Evolutionary conservation across 2,329 filamentous ascomycete genomes (phyloP), one percentile per base, ranked within the genome.

Genomic region (Hypomyces perniciosus): DNA sequence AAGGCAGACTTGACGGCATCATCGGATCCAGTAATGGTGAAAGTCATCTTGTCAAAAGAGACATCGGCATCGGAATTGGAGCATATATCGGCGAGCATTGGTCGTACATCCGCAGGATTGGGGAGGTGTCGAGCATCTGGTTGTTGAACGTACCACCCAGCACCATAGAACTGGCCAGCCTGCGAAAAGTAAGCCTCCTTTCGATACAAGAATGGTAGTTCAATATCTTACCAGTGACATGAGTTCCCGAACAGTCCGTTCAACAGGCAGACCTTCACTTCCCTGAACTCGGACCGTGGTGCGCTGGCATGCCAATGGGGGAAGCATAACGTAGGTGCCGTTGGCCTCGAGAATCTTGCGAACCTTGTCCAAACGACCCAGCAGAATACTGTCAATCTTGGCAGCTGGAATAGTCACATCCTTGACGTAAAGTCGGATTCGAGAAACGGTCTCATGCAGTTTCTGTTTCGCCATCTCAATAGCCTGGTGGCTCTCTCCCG

Each of bases 321-420:
- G 93, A 58, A 99, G 89, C 66, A 96, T 80, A 60, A 99, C 90
- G 68, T 95, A 96, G 6, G 92, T 95, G 35, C 92, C 93, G 63
- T 97, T 97, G 50, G 86, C 86, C 66, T 99, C 93, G 70, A 96
- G 92, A 57, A 99, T 96, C 76, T 96, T 96, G 63, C 91, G 89
- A 52, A 99, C 90, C 70, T 97, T 97, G 70, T 97, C 92, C 61
- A 97, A 77, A 28, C 93, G 86, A 61, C 88, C 88, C 34, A 97
- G 82, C 52, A 99, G 70, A 60, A 99, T 92, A 66, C 86, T 95
- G 69, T 99, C 93, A 56, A 97, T 90, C 73, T 99, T 99, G 66
- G 88, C 87, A 31, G 89, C 81, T 44, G 91, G 88, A 53, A 99
- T 86, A 57, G 87, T 83, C 40, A 95, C 90, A 65, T 96, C 91